Evolutionary conservation across 2,329 filamentous ascomycete genomes (phyloP).

Genomic region (Tricladium varicosporioides): DNA sequence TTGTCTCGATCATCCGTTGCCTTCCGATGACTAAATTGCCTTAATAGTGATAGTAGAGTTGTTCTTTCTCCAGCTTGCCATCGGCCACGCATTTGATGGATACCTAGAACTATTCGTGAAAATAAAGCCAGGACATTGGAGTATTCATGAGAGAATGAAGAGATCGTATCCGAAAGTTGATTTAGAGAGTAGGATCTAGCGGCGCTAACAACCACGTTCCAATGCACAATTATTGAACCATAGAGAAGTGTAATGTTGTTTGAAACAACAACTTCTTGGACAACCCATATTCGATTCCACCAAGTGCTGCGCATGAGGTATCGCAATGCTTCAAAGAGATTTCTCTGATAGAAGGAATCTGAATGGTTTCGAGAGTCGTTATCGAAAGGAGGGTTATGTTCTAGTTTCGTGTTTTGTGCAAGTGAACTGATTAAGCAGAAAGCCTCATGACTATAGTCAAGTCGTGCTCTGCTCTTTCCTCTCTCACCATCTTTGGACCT

Average conservation of each 20-base stretch:
- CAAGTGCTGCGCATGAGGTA: constrained; percentile 5
- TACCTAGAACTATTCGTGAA: constrained; percentile 11
- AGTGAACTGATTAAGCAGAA: no score
- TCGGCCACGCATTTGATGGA: constrained; percentile 4
- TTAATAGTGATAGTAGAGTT: constrained; percentile 5
- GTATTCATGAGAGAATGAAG: constrained; percentile 2
- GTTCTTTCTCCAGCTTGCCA: constrained; percentile 1
- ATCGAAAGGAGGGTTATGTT: no score
- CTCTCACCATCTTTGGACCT: no score
- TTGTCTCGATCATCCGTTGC: constrained; percentile 20
- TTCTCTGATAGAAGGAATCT: constrained; percentile 3
- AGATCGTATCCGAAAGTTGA: no score
- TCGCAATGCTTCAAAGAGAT: neutral
- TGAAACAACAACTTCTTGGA: constrained; percentile 18
- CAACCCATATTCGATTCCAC: constrained; percentile 19
- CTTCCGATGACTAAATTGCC: constrained; percentile 11
- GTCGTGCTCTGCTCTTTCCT: no score
- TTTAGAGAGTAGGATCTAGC: constrained; percentile 1
- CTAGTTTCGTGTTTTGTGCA: no score
- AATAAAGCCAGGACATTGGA: constrained; percentile 8
- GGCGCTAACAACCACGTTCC: constrained; percentile 29
- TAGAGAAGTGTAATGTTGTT: constrained; percentile 12
- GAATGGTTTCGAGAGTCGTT: neutral
- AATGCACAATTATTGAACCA: constrained; percentile 4
- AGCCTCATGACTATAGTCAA: no score